Evolutionary conservation across 768 basidiomycete species (phyloP), one percentile per base, ranked within the genome.

Genomic region (Russula virescens): DNA sequence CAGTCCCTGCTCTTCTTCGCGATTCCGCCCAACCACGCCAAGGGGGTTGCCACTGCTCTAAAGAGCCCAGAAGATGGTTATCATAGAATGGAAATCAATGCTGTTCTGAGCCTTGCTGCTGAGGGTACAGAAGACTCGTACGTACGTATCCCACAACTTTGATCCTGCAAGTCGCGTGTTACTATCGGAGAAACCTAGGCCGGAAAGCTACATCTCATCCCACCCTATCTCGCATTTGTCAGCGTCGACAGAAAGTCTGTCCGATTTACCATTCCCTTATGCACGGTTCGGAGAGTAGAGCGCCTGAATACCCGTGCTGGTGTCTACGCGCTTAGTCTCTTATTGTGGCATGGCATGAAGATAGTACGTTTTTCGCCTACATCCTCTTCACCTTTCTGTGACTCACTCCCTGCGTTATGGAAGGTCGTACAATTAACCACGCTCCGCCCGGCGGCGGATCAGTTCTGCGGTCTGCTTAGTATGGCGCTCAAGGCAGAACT

Each of bases 301-400:
- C 79, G 94, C 52, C 81, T 98, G 56, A 97, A 96, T 73, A 89
- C 94, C 13, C 84, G 94, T 16, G 90, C 94, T 31, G 97, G 97
- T 6, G 88, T 97, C 42, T 98, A 98, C 72, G 95, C 96, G n/a
- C 81, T 99, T 34, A 94, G 93, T 69, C 77, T 98, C 21, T 82
- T 86, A n/a, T 84, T 91, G 55, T 98, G 94, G 91, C 94, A 98
- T 72, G 88, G 91, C 40, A 83, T 91, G 78, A 89, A 96, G 77
- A 89, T 98, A 68, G 95, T 96, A 69, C 68, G 86, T 78, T 43
- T 46, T n/a, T 66, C 21, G 58, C 19, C 53, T 34, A 50, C 21
- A 7, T 31, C 23, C 25, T 31, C 38, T 23, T 61, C 28, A 35
- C 26, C 53, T 35, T 7, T 25, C 26, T 52, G 53, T 51, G 28